Conservation (phyloP, 371 early-diverging fungal species). For the Mucor plumbeus region DNA sequence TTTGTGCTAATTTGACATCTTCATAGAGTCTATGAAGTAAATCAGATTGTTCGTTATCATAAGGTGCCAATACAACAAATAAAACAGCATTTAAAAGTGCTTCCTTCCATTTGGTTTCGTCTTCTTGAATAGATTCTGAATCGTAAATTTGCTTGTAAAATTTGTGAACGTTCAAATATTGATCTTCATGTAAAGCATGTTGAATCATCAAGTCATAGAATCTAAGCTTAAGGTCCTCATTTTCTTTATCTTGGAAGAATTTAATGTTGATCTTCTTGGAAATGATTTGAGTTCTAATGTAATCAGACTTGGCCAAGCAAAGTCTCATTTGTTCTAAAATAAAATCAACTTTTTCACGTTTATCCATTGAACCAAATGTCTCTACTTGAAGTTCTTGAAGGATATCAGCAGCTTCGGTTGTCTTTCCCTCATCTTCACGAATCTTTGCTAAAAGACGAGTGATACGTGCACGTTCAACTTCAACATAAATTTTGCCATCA, state of each 20-base stretch:
- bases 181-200: conserved; percentile 88
- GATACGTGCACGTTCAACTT: conserved; percentile 95
- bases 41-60: conserved; percentile 95
- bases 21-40: conserved; percentile 82
- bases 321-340: conserved; percentile 98
- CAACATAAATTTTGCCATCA: conserved; percentile 98
- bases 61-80: conserved; percentile 90
- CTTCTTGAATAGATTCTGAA: conserved; percentile 80
- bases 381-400: conserved; percentile 97
- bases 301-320: conserved; percentile 91
- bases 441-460: conserved; percentile 89
- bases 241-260: conserved; percentile 87
- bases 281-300: conserved; percentile 89
- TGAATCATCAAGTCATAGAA: conserved; percentile 96
- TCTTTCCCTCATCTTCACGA: conserved; percentile 89
- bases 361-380: conserved; percentile 98
- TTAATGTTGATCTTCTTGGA: conserved; percentile 92
- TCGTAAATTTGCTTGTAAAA: conserved; percentile 90
- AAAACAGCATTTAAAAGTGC: conserved; percentile 81
- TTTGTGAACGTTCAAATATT: conserved; percentile 90
- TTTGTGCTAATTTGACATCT: conserved; percentile 79
- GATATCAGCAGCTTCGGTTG: conserved; percentile 91
- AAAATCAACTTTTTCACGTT: conserved; percentile 97
- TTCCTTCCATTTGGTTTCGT: conserved; percentile 81
- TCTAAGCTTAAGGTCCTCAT: conserved; percentile 91